Conservation (phyloP, 2,329 filamentous ascomycete species). For the Emmonsia crescens region DNA sequence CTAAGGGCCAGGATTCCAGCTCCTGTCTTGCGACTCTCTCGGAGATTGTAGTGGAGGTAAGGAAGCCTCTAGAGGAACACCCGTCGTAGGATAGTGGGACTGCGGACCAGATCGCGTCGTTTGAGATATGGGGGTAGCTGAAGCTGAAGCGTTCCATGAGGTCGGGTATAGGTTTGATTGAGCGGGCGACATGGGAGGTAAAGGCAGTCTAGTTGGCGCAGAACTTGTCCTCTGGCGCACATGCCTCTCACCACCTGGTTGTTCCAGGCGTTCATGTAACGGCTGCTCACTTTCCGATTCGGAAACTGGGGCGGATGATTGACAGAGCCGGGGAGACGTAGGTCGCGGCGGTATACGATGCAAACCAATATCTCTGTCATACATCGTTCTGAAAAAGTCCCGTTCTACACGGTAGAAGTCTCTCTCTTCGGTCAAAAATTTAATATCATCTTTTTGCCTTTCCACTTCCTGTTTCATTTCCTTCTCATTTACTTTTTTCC, state of each 20-base stretch:
- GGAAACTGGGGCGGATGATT: background rate
- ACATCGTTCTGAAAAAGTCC: slow-evolving; percentile 29
- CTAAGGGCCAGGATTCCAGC: slow-evolving; percentile 6
- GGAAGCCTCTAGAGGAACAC: background rate
- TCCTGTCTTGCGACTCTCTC: background rate
- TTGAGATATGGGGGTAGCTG: background rate
- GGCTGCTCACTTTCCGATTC: slow-evolving; percentile 4
- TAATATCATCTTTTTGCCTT: slow-evolving; percentile 27
- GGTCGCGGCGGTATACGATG: slow-evolving; percentile 9
- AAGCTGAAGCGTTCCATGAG: background rate
- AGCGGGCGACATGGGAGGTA: background rate
- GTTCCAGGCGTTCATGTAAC: background rate
- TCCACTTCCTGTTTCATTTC: slow-evolving; percentile 29
- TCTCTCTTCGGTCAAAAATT: slow-evolving; percentile 22
- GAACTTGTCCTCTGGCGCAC: slow-evolving; percentile 10
- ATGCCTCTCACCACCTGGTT: slow-evolving; percentile 6
- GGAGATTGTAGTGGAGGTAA: background rate
- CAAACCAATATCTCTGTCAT: slow-evolving; percentile 8
- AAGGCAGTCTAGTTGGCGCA: background rate
- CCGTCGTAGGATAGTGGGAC: background rate
- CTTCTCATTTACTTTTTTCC: slow-evolving; percentile 29
- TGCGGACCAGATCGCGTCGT: background rate
- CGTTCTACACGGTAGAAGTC: slow-evolving; percentile 32
- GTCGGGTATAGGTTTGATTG: slow-evolving; percentile 1
- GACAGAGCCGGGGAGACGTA: slow-evolving; percentile 8